phyloP scores from a whole-genome alignment of 345 rosid genomes.

The Odontarrhena argentea region DNA sequence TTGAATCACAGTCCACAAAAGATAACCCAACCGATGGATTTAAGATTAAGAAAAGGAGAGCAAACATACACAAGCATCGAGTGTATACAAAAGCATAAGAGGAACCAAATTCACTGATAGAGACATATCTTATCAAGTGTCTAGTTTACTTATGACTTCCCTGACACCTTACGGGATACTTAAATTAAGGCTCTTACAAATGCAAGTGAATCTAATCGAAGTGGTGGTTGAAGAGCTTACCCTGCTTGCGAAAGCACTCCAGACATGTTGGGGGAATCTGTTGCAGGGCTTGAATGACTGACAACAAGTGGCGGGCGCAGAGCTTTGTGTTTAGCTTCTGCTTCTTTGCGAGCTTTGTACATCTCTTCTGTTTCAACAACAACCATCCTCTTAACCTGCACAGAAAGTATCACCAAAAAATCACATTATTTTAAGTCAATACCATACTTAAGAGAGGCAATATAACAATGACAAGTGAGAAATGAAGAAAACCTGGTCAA shows the following conservation, averaged over 20 bases:
- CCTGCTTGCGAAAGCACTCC: constrained; percentile 24
- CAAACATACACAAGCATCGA: constrained; percentile 18
- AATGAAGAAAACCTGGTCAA: constrained; percentile 57
- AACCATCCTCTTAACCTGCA: constrained; percentile 73
- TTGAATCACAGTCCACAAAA: constrained; percentile 3
- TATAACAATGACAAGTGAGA: neutral
- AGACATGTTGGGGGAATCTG: constrained; percentile 46
- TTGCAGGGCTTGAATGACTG: constrained; percentile 50
- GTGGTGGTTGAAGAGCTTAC: constrained; percentile 23
- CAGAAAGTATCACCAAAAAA: neutral
- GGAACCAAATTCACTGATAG: constrained; percentile 11
- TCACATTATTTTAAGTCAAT: neutral
- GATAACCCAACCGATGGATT: constrained; percentile 5
- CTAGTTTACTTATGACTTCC: constrained; percentile 31
- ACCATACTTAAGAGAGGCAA: constrained; percentile 1
- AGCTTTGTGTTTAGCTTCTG: constrained; percentile 56
- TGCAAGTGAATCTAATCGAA: constrained; percentile 20
- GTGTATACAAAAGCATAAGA: constrained; percentile 19
- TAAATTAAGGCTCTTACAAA: neutral
- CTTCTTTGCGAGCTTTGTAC: constrained; percentile 73
- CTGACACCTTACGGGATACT: neutral
- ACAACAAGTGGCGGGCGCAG: constrained; percentile 60
- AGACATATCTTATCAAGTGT: neutral
- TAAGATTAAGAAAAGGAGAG: neutral
- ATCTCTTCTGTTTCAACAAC: constrained; percentile 81